phyloP scores from a whole-genome alignment of 768 basidiomycete genomes.

The Rhodotorula kratochvilovae region DNA sequence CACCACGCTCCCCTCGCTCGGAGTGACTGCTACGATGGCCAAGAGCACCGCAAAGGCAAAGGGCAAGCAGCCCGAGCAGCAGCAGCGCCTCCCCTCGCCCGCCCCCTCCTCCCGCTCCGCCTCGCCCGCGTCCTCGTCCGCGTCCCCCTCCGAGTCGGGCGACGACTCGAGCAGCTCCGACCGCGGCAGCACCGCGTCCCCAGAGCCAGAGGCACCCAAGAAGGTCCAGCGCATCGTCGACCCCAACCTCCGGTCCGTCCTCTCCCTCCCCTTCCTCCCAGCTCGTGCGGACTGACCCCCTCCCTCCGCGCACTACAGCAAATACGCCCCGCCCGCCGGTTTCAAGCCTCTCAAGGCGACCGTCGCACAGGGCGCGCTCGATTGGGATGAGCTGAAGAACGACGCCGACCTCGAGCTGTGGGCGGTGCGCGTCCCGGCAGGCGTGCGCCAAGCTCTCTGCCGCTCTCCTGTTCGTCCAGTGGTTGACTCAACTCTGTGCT shows the following conservation, averaged over 20 bases:
- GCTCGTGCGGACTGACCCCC: background rate
- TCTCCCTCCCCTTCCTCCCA: background rate
- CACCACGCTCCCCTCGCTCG: too few relatives aligned
- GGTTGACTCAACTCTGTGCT: too few relatives aligned
- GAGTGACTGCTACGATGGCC: background rate
- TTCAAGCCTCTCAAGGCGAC: constrained; percentile 10
- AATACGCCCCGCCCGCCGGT: constrained; percentile 27
- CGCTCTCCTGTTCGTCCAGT: too few relatives aligned
- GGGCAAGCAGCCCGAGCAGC: constrained; percentile 5
- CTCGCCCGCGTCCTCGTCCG: constrained; percentile 2
- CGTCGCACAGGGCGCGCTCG: constrained; percentile 1
- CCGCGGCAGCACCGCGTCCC: constrained; percentile 11
- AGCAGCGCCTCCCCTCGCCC: constrained; percentile 6
- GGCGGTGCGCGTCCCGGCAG: constrained; percentile 32
- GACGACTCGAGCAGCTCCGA: background rate
- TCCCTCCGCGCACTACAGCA: background rate
- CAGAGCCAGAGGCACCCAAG: constrained; percentile 3
- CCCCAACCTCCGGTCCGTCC: constrained; percentile 7
- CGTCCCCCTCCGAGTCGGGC: constrained; percentile 1
- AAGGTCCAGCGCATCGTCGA: constrained; percentile 1
- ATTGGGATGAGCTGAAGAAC: constrained; percentile 29
- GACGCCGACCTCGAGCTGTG: constrained; percentile 33
- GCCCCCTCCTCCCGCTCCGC: constrained; percentile 11
- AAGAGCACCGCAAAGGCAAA: constrained; percentile 29
- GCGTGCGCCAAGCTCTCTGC: constrained; percentile 10